These are phyloP conservation scores for Nicotiana otophora DNA, from an alignment of 257 asterid genomes.

Conservation along the genomic window DNA sequence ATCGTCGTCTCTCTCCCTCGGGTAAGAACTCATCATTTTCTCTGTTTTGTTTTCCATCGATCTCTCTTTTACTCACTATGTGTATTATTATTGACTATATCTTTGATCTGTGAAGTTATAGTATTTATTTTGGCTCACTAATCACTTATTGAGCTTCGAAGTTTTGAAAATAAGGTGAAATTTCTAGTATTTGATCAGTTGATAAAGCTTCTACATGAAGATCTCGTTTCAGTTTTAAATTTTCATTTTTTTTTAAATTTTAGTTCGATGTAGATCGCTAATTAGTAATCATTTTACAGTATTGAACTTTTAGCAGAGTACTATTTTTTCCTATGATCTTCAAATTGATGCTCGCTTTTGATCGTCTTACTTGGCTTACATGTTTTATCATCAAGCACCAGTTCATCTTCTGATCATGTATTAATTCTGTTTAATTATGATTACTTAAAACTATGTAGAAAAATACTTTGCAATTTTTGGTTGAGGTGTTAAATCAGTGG, in stretches of 20 bases:
- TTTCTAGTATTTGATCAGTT: not conserved
- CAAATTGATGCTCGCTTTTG: not conserved
- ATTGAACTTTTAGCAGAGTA: not conserved
- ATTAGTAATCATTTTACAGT: not conserved
- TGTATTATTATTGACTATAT: too few relatives aligned
- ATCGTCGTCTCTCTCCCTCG: not conserved
- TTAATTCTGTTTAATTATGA: not conserved
- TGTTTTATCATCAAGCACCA: not conserved
- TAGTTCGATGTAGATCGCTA: not conserved
- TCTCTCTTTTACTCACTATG: not conserved
- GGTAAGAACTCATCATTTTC: slow-evolving; percentile 1
- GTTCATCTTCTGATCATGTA: not conserved
- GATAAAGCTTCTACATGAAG: not conserved
- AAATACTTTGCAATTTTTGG: not conserved
- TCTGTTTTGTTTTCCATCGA: not conserved
- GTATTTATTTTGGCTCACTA: not conserved
- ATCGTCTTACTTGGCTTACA: not conserved
- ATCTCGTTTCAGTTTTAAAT: not conserved
- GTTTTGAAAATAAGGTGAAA: not conserved
- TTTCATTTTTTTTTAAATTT: not conserved
- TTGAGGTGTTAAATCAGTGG: not conserved
- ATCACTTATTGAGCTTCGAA: not conserved
- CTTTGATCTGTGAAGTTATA: not conserved
- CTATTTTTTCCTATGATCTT: not conserved
- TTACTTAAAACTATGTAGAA: not conserved